A percentile compares a stretch with the other conserved stretches of the same genome.
Conservation (phyloP, 2,329 filamentous ascomycete species). For the Arthrobotrys entomopaga region DNA sequence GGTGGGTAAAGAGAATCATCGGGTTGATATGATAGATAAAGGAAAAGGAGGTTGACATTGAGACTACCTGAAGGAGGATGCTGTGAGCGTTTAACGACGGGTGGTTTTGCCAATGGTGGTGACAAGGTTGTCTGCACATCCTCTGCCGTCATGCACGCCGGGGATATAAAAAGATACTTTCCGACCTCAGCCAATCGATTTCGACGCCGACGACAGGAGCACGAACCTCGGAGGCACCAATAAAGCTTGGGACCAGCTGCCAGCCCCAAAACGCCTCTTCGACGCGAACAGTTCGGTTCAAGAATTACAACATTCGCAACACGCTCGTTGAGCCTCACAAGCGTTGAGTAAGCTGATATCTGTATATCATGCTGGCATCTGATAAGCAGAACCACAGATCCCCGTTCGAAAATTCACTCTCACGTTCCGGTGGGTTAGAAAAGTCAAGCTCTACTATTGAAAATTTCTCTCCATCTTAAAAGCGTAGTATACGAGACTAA, state of each 20-base stretch:
- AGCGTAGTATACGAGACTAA: too few relatives aligned
- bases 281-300: background rate
- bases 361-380: too few relatives aligned
- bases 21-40: conserved; percentile 1
- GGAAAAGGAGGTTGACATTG: background rate
- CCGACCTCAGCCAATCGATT: too few relatives aligned
- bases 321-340: too few relatives aligned
- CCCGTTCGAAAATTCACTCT: too few relatives aligned
- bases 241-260: background rate
- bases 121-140: background rate
- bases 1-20: conserved; percentile 13
- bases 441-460: too few relatives aligned
- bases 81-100: conserved; percentile 23
- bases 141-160: background rate
- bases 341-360: too few relatives aligned
- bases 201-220: background rate
- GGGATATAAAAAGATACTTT: too few relatives aligned
- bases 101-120: background rate
- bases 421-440: too few relatives aligned
- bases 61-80: background rate
- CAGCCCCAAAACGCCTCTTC: background rate
- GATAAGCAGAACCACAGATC: too few relatives aligned
- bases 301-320: too few relatives aligned
- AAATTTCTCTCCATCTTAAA: too few relatives aligned
- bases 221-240: background rate